Evolutionary conservation across 441 rosid species (phyloP), one percentile per base, ranked within the genome.

Genomic region (Syzygium malaccense): DNA sequence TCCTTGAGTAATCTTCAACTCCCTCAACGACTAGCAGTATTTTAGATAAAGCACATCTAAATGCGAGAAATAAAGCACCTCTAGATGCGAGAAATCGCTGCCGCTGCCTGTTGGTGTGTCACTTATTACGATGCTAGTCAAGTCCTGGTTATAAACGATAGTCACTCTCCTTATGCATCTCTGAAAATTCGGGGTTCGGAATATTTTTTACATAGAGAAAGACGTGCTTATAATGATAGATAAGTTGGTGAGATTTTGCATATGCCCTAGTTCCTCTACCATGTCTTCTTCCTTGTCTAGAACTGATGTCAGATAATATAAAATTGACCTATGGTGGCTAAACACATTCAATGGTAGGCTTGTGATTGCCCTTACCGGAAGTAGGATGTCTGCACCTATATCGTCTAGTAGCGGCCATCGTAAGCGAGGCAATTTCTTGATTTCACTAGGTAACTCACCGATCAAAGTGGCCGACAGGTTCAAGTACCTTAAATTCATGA

Each of bases 381-480:
- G 33, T 32, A 68, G n/a, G 26, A 68, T 18, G 4, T 7, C 3
- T 20, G 6, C 17, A 14, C 18, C 6, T 20, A 55, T 7, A 55
- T 20, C 3, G 0, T 64, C 75, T 15, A 64, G 75, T 14, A 32
- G 37, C 75, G 30, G 14, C 41, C 75, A 64, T 2, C 20, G 5
- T 15, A 30, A 64, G n/a, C 1, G 2, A 64, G 11, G 30, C 6
- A n/a, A 64, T 2, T 30, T 64, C 64, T 62, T 62, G 15, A 62
- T 62, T n/a, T 62, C 33, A 1, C 4, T 14, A 0, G 9, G 33
- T 8, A 62, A 62, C 14, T 58, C 64, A 4, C 14, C 1, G 12
- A 26, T 58, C n/a, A 4, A 26, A 55, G 56, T 55, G 57, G 4
- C 15, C 0, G 1, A 62, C 32, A 62, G 19, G 37, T 62, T 62